Base-by-base conservation (phyloP, 345 rosid species). In the Anacardium occidentale region DNA sequence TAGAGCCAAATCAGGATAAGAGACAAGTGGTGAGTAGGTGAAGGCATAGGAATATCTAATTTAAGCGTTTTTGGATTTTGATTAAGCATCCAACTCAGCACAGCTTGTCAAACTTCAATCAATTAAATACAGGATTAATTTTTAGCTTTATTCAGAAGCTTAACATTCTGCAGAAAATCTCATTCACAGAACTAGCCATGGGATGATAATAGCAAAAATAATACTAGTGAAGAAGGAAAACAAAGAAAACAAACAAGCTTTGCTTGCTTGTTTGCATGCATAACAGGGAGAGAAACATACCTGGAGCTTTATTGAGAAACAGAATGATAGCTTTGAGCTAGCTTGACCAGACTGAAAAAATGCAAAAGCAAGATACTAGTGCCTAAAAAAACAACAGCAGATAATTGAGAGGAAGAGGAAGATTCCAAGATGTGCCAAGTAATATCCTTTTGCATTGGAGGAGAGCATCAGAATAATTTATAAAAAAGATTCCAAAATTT, bases 381-480 rank as follows among this genome's bases (percentile, higher is more conserved):
- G 32, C 32, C 3, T 29, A 29, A 29, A 29, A 29, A 1, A 29
- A 29, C 32, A 3, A 29, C 1, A 24, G 53, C n/a, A n/a, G n/a
- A n/a, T n/a, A n/a, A n/a, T n/a, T n/a, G n/a, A 32, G 20, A 72
- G 70, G n/a, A 57, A 56, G 66, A 21, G 47, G 44, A 50, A 64
- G 62, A 63, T n/a, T 68, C 32, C 4, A 62, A 66, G 3, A 45
- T 61, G 57, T 54, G 57, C 53, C 62, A 51, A 50, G 73, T 71
- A 74, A 83, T 77, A 83, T 77, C 50, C 83, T 79, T 37, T 37
- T 37, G 42, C 7, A 34, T 4, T 4, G 40, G 5, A 4, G 40
- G 68, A 3, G 12, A 22, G 20, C 34, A 22, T 45, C 12, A 45
- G 10, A 64, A 64, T 15, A 22, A 40, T n/a, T 0, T 34, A 24